A percentile compares a stretch with the other conserved stretches of the same genome.
phyloP scores from a whole-genome alignment of 169 alveolate genomes.

The Plasmodium inui region DNA sequence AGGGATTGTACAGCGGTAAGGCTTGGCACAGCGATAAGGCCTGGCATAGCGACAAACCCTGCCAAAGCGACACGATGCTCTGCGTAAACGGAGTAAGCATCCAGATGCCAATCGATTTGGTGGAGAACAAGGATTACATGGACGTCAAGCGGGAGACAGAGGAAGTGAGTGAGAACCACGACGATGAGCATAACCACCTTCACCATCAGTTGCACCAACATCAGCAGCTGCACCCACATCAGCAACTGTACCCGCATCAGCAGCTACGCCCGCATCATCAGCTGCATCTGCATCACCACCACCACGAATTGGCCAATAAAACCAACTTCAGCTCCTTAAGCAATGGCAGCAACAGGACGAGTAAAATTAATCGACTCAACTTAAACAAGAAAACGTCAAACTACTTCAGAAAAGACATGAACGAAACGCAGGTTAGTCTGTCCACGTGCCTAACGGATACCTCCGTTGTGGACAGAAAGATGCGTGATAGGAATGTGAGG shows the following conservation, averaged over 20 bases:
- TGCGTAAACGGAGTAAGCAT: background rate
- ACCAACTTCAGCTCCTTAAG: constrained; percentile 31
- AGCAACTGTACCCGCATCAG: background rate
- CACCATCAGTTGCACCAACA: background rate
- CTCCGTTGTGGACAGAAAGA: constrained; percentile 24
- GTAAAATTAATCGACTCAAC: constrained; percentile 19
- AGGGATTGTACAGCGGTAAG: background rate
- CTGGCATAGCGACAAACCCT: background rate
- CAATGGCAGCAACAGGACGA: constrained; percentile 27
- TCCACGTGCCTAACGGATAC: constrained; percentile 47
- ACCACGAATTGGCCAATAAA: background rate
- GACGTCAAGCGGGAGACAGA: constrained; percentile 15
- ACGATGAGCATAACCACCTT: background rate
- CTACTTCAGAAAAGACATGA: constrained; percentile 51
- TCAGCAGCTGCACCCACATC: background rate
- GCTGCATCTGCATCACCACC: background rate
- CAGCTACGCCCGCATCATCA: background rate
- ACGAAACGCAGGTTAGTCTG: constrained; percentile 48
- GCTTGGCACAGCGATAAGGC: background rate
- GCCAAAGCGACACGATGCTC: background rate
- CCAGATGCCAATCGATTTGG: background rate
- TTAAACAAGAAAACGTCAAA: constrained; percentile 51
- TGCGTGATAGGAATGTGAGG: constrained; percentile 12
- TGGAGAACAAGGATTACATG: background rate
- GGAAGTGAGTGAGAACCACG: background rate